Conservation (phyloP, 2,329 filamentous ascomycete genomes). For the Blastomyces emzantsi region DNA sequence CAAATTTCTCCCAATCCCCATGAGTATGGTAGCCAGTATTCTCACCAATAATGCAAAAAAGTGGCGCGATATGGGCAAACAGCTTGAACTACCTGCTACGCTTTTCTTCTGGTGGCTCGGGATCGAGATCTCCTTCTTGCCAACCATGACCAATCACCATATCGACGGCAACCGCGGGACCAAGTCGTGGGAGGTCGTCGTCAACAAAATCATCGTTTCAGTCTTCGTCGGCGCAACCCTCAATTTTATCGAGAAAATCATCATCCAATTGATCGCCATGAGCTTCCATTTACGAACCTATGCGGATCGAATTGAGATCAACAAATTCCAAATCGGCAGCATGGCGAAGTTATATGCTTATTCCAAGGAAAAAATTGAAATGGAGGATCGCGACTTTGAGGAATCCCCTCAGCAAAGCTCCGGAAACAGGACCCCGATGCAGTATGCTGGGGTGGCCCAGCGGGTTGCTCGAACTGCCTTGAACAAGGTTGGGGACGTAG, state of each 20-base stretch:
- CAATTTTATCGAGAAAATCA: slow-evolving; percentile 84
- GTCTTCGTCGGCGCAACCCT: slow-evolving; percentile 71
- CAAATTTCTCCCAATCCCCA: slow-evolving; percentile 54
- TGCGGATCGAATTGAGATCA: slow-evolving; percentile 78
- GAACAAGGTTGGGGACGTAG: slow-evolving; percentile 74
- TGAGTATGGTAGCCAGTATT: slow-evolving; percentile 58
- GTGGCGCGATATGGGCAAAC: slow-evolving; percentile 79
- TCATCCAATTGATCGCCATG: slow-evolving; percentile 90
- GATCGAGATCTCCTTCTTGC: slow-evolving; percentile 74
- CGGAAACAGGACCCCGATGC: slow-evolving; percentile 65
- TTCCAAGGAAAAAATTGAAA: slow-evolving; percentile 55
- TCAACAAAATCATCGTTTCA: slow-evolving; percentile 79
- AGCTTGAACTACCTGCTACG: slow-evolving; percentile 75
- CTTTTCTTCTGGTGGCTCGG: slow-evolving; percentile 90
- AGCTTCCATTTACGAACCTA: slow-evolving; percentile 90
- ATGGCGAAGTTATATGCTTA: slow-evolving; percentile 56
- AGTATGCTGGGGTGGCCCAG: slow-evolving; percentile 58
- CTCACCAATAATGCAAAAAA: slow-evolving; percentile 86
- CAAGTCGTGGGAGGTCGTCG: slow-evolving; percentile 61
- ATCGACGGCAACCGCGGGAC: slow-evolving; percentile 44
- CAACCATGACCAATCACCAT: slow-evolving; percentile 64
- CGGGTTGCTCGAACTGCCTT: slow-evolving; percentile 66
- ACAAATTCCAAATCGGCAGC: slow-evolving; percentile 76
- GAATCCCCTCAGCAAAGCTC: slow-evolving; percentile 48
- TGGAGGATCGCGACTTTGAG: slow-evolving; percentile 69